These are phyloP conservation scores for Yamadazyma takamatsuzukensis DNA, from an alignment of 805 yeast species.

Conservation along the genomic window DNA sequence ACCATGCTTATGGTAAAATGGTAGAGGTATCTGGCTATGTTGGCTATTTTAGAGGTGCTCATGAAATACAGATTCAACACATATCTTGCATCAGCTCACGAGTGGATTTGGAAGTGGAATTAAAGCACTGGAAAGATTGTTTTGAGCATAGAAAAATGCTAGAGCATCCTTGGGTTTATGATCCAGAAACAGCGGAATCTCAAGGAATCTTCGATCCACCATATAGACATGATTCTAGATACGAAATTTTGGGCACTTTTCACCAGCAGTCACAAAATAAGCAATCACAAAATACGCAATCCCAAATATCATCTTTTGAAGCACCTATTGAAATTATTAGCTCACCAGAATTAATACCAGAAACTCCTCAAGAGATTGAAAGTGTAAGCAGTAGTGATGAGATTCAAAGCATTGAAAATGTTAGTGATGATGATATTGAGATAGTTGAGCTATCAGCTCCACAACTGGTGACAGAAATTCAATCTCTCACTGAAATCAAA, in stretches of 20 bases:
- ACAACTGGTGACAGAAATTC: neutral
- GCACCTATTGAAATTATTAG: too few relatives aligned
- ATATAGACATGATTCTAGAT: conserved; percentile 4
- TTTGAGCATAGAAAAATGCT: conserved; percentile 19
- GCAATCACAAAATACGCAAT: too few relatives aligned
- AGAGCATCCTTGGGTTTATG: conserved; percentile 23
- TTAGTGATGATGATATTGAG: neutral
- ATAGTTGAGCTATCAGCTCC: neutral
- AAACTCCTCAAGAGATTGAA: neutral
- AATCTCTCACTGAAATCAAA: neutral
- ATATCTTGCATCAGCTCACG: conserved; percentile 14
- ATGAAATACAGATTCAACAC: conserved; percentile 12
- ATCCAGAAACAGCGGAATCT: neutral
- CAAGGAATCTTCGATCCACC: conserved; percentile 3
- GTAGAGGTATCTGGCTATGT: conserved; percentile 22
- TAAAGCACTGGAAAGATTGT: conserved; percentile 25
- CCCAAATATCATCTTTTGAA: too few relatives aligned
- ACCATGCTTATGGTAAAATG: conserved; percentile 19
- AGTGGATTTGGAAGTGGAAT: conserved; percentile 20
- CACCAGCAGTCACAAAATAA: too few relatives aligned
- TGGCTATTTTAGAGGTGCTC: conserved; percentile 1
- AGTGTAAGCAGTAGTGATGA: neutral
- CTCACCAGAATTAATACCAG: too few relatives aligned
- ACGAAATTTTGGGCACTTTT: neutral
- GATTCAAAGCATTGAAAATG: neutral